These are phyloP conservation scores for Penicillium maclennaniae DNA, from an alignment of 495 filamentous ascomycete genomes.

Conservation along the genomic window DNA sequence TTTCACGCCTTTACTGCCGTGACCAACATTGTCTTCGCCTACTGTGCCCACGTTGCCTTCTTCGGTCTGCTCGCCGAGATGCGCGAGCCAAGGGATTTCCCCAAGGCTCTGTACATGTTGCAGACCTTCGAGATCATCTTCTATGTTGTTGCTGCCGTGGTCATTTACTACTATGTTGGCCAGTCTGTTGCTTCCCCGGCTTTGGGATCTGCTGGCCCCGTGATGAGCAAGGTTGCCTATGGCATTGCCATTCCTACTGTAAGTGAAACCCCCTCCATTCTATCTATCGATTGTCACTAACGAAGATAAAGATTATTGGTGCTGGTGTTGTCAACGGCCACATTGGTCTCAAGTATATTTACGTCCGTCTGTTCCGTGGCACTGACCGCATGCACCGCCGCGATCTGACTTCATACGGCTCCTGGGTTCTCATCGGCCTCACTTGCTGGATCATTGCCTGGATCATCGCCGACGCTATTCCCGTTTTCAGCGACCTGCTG, in stretches of 20 bases:
- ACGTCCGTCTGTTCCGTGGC: constrained; percentile 55
- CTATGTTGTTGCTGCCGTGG: constrained; percentile 46
- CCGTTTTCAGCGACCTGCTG: constrained; percentile 65
- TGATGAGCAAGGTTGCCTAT: constrained; percentile 65
- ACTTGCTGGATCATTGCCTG: constrained; percentile 61
- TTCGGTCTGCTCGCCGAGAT: constrained; percentile 75
- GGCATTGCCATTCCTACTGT: constrained; percentile 71
- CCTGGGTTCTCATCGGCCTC: constrained; percentile 56
- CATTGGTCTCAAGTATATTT: constrained; percentile 59
- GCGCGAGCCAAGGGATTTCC: constrained; percentile 60
- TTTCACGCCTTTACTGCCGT: constrained; percentile 30
- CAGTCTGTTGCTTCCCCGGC: constrained; percentile 63
- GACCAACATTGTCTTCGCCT: constrained; percentile 39
- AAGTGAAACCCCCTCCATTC: neutral
- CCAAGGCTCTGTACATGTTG: constrained; percentile 58
- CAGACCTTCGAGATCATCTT: constrained; percentile 60
- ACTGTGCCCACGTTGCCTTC: constrained; percentile 56
- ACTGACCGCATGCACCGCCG: constrained; percentile 56
- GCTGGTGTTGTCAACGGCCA: constrained; percentile 58
- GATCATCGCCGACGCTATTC: constrained; percentile 70
- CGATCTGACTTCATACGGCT: constrained; percentile 37
- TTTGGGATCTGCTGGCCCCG: constrained; percentile 58
- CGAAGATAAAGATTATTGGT: constrained; percentile 25
- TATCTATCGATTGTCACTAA: neutral
- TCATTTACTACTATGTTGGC: constrained; percentile 68